Conservation (phyloP, 805 yeast species). For the Kluyveromyces nonfermentans region DNA sequence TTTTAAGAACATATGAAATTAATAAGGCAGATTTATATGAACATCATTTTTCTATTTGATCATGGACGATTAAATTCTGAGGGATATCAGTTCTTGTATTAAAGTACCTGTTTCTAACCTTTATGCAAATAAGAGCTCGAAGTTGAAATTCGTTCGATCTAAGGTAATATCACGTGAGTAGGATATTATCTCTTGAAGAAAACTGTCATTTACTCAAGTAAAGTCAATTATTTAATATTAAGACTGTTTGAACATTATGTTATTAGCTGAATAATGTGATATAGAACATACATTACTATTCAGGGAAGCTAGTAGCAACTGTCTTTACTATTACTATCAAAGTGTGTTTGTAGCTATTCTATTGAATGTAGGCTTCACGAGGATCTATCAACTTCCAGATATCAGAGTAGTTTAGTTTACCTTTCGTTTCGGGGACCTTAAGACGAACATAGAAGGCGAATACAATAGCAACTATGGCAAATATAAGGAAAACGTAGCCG, state of each 20-base stretch:
- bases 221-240: too few relatives aligned
- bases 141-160: not conserved
- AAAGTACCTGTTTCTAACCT: not conserved
- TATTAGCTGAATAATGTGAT: too few relatives aligned
- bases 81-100: not conserved
- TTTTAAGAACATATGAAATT: not conserved
- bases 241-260: too few relatives aligned
- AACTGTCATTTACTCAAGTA: too few relatives aligned
- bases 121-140: not conserved
- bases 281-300: too few relatives aligned
- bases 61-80: not conserved
- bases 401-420: conserved; percentile 13
- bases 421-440: conserved; percentile 59
- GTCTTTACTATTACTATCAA: too few relatives aligned
- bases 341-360: not conserved
- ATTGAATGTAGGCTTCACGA: not conserved
- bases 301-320: too few relatives aligned
- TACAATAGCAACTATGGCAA: conserved; percentile 47
- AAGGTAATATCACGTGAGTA: not conserved
- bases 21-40: not conserved
- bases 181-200: not conserved
- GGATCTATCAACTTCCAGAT: conserved; percentile 11
- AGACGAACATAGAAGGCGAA: conserved; percentile 35
- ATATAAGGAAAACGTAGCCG: conserved; percentile 67
- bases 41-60: not conserved